Conservation (phyloP, 208 protist genomes). For the Balamuthia mandrillaris region DNA sequence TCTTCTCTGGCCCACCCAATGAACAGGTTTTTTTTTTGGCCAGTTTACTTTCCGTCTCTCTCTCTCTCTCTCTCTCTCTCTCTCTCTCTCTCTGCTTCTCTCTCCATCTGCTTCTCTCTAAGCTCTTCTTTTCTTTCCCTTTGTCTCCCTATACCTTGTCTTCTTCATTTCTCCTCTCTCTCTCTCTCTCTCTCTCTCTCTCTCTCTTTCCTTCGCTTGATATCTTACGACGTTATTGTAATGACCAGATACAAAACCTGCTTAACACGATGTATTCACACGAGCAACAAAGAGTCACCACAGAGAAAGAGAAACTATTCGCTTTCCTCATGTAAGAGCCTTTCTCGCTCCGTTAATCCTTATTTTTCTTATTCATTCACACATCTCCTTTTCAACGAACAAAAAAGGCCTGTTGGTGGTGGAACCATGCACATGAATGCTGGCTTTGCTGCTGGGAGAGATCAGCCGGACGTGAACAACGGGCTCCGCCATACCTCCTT, state of each 20-base stretch:
- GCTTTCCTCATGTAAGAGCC: no score
- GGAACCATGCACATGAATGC: neutral
- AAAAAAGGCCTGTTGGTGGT: no score
- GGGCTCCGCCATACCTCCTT: neutral
- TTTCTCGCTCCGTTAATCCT: no score
- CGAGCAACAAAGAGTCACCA: neutral
- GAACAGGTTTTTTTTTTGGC: neutral
- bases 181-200: neutral
- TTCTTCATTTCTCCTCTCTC: neutral
- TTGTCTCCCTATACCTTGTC: neutral
- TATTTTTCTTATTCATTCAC: no score
- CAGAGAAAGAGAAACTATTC: no score
- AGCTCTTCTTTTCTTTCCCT: neutral
- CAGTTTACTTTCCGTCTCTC: neutral
- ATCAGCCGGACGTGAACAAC: neutral
- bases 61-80: neutral
- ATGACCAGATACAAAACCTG: neutral
- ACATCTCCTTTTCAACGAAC: no score
- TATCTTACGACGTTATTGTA: neutral
- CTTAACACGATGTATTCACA: neutral
- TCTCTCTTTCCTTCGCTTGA: neutral
- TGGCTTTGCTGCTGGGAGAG: neutral
- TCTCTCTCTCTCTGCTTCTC: neutral
- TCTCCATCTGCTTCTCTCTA: neutral
- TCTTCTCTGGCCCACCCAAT: neutral